Conservation (phyloP, 108 stramenopile species). For the Epithemia pelagica region DNA sequence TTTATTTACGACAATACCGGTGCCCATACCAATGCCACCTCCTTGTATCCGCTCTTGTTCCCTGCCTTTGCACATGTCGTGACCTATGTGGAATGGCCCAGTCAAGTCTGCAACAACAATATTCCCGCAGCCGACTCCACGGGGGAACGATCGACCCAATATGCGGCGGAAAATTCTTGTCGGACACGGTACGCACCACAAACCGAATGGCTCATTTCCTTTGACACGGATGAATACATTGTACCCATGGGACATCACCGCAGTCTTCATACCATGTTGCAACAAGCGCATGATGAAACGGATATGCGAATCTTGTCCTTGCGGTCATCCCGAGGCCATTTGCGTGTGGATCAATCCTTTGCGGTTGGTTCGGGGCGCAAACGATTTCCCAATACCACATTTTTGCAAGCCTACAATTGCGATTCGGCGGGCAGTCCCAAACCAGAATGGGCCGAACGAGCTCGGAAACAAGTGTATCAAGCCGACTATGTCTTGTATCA, state of each 20-base stretch:
- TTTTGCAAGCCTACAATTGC: constrained; percentile 80
- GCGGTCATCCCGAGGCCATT: constrained; percentile 32
- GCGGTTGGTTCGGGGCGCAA: constrained; percentile 2
- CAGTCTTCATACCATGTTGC: constrained; percentile 41
- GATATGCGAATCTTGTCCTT: constrained; percentile 57
- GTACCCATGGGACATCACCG: constrained; percentile 59
- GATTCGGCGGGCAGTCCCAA: constrained; percentile 58
- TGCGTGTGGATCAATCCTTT: constrained; percentile 9
- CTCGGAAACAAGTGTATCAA: constrained; percentile 76
- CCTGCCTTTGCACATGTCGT: constrained; percentile 27
- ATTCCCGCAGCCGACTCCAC: constrained; percentile 59
- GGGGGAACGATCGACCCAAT: constrained; percentile 67
- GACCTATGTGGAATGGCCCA: constrained; percentile 55
- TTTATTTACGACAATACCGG: constrained; percentile 75
- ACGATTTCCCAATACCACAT: constrained; percentile 44
- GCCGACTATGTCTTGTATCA: constrained; percentile 69
- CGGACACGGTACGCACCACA: constrained; percentile 57
- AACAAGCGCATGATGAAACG: constrained; percentile 29
- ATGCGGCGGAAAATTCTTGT: constrained; percentile 71
- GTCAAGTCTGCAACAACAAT: constrained; percentile 58
- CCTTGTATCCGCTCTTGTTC: constrained; percentile 17
- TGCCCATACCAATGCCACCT: constrained; percentile 28
- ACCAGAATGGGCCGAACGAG: constrained; percentile 56
- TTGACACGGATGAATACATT: constrained; percentile 75
- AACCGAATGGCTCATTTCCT: constrained; percentile 68